Evolutionary conservation across 345 rosid species (phyloP).

Genomic region (Salix viminalis): DNA sequence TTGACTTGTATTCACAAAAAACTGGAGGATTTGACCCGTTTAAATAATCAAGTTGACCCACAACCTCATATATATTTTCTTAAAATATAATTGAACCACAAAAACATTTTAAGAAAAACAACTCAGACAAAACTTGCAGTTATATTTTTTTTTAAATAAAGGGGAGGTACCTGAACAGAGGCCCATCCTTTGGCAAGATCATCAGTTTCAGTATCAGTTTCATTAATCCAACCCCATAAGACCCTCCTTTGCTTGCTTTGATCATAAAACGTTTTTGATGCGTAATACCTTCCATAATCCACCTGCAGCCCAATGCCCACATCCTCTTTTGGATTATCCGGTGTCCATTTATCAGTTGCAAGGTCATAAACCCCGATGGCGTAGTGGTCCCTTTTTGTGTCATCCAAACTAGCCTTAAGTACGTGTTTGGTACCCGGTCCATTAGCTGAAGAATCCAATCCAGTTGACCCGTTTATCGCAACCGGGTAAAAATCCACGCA

Average conservation of each 20-base stretch:
- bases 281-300: slow-evolving; percentile 85
- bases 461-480: slow-evolving; percentile 40
- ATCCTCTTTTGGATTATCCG: slow-evolving; percentile 67
- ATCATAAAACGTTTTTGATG: slow-evolving; percentile 87
- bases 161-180: slow-evolving; percentile 71
- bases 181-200: slow-evolving; percentile 92
- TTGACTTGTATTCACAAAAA: not conserved
- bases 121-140: not conserved
- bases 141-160: not conserved
- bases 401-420: slow-evolving; percentile 84
- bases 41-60: too few relatives aligned
- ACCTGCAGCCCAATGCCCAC: slow-evolving; percentile 75
- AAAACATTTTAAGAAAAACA: too few relatives aligned
- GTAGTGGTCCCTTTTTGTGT: slow-evolving; percentile 62
- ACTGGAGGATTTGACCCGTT: not conserved
- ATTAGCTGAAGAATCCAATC: slow-evolving; percentile 59
- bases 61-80: too few relatives aligned
- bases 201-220: slow-evolving; percentile 67
- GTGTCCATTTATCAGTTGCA: slow-evolving; percentile 57
- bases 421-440: slow-evolving; percentile 78
- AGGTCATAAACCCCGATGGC: slow-evolving; percentile 78
- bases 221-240: slow-evolving; percentile 94
- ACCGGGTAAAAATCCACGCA: slow-evolving; percentile 92
- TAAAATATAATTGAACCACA: too few relatives aligned
- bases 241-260: slow-evolving; percentile 60